Base-by-base conservation (phyloP, 1,284 basidiomycete genomes). In the Erythrobasidium hasegawianum region DNA sequence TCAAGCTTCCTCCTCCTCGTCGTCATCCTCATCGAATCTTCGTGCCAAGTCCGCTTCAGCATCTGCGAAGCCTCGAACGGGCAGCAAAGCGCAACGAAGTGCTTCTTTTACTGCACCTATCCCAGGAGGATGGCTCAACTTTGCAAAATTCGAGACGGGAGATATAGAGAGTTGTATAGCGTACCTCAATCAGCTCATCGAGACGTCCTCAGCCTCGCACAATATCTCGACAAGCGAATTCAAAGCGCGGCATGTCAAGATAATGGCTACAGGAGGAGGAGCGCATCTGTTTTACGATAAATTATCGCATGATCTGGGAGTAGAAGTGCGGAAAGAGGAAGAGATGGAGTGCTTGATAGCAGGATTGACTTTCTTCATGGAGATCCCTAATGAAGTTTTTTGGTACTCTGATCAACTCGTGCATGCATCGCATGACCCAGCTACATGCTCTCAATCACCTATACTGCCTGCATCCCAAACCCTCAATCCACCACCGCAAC, bases 261-360 rank as follows among this genome's bases (percentile, higher is more conserved):
- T 99, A 74, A 90, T 97, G 86, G 93, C 94, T 3, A 99, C 96
- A 0, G 96, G 96, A 43, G 96, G 96, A 13, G 96, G 96, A 52
- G 95, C 95, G 49, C 92, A 97, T 81, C 86, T 85, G 75, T 97
- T 94, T 79, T 87, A 94, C 77, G 89, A 92, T 73, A 79, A 88
- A 56, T 88, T 99, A 76, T 82, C 82, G 68, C 79, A 80, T 22
- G 85, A 86, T 69, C 81, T 97, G 2, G 87, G 84, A 26, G 90
- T 97, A 61, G 76, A 76, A 57, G 79, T 98, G 47, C 81, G 82
- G 68, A 81, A 87, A 64, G 95, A 97, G 78, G 96, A 98, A 77
- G 96, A 99, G 81, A 98, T 99, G 96, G 92, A 90, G 79, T 97
- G 95, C 75, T 80, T 98, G 74, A 98, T 98, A 71, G 89, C 94